A percentile compares a stretch with the other conserved stretches of the same genome.
Conservation (phyloP, 176 grass and related monocot genomes). For the Poa pratensis region DNA sequence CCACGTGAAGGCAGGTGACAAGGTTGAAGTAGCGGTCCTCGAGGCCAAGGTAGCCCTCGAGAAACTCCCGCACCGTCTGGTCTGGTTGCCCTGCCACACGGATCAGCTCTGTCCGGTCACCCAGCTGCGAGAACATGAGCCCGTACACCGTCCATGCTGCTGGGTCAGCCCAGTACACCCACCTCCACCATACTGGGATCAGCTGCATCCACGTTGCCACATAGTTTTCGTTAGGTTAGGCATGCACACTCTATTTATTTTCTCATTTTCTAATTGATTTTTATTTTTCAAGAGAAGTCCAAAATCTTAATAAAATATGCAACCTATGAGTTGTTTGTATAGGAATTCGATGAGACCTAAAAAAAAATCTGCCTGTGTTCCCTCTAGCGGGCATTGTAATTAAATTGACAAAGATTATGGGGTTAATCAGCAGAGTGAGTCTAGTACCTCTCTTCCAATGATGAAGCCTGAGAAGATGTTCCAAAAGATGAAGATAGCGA, state of each 20-base stretch:
- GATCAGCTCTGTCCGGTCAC: conserved; percentile 47
- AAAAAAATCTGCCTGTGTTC: not conserved
- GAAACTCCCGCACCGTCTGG: conserved; percentile 54
- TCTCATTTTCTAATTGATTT: not conserved
- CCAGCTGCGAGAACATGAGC: conserved; percentile 64
- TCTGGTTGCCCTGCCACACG: conserved; percentile 37
- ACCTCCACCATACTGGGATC: conserved; percentile 72
- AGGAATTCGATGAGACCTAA: not conserved
- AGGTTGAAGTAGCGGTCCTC: conserved; percentile 45
- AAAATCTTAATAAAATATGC: not conserved
- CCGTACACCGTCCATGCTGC: conserved; percentile 69
- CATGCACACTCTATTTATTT: not conserved
- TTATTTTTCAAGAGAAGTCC: not conserved
- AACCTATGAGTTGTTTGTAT: not conserved
- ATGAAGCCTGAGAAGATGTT: conserved; percentile 78
- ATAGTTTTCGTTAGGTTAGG: conserved; percentile 24
- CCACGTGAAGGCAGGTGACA: conserved; percentile 57
- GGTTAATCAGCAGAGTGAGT: not conserved
- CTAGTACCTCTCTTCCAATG: conserved; percentile 62
- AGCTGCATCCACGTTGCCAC: conserved; percentile 42
- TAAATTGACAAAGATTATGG: not conserved
- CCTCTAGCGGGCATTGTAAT: not conserved
- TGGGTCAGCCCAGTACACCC: conserved; percentile 65
- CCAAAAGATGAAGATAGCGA: conserved; percentile 78
- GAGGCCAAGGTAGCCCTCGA: conserved; percentile 60